These are phyloP conservation scores for Pleurotus cornucopiae DNA, from an alignment of 768 basidiomycete genomes.

Conservation along the genomic window DNA sequence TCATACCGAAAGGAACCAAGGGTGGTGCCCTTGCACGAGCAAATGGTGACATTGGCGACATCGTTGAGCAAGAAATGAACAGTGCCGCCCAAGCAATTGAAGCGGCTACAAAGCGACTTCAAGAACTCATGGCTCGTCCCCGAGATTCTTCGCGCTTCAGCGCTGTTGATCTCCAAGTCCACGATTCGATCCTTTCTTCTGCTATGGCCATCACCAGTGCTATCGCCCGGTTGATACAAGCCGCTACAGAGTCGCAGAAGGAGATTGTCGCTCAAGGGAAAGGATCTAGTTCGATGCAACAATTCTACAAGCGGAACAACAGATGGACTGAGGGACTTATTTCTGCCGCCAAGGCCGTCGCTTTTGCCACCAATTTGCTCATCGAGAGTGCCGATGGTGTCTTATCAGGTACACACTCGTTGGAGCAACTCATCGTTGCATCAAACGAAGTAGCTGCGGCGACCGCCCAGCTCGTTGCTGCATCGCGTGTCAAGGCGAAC, in stretches of 20 bases:
- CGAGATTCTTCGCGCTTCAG: constrained; percentile 84
- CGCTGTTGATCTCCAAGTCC: constrained; percentile 91
- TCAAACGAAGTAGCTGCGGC: constrained; percentile 98
- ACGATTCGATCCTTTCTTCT: constrained; percentile 93
- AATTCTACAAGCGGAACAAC: constrained; percentile 99
- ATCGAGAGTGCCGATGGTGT: constrained; percentile 99
- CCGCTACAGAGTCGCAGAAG: constrained; percentile 96
- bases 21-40: constrained; percentile 64
- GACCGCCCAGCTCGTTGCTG: constrained; percentile 97
- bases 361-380: constrained; percentile 90
- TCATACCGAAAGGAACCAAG: constrained; percentile 82
- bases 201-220: constrained; percentile 95
- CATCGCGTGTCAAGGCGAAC: constrained; percentile 96
- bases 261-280: constrained; percentile 96
- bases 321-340: constrained; percentile 99
- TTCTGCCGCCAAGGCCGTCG: constrained; percentile 96
- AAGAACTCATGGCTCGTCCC: constrained; percentile 88
- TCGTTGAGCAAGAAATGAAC: constrained; percentile 96
- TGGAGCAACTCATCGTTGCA: constrained; percentile 99
- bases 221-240: constrained; percentile 90
- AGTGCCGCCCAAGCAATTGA: constrained; percentile 93
- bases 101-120: constrained; percentile 82
- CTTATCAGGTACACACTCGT: constrained; percentile 90
- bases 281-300: constrained; percentile 87
- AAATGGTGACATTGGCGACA: constrained; percentile 91